Conservation (phyloP, 1,284 basidiomycete species). For the Chalciporus sp. region DNA sequence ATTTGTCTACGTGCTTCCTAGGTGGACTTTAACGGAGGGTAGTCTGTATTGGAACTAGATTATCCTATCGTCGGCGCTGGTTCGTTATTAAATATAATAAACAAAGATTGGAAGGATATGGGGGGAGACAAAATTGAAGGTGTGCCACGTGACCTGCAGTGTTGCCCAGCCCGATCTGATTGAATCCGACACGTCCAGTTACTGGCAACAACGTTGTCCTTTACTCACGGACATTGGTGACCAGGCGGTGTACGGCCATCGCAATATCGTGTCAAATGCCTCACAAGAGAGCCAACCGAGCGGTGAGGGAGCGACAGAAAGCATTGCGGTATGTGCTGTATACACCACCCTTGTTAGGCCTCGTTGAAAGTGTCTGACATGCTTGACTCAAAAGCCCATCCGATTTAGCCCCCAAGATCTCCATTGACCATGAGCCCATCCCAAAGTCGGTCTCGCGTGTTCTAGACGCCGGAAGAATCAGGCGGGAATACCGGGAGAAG, state of each 20-base stretch:
- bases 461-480: conserved; percentile 60
- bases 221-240: background rate
- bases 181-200: background rate
- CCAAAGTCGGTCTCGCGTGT: conserved; percentile 69
- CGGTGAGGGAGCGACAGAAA: conserved; percentile 44
- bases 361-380: conserved; percentile 1
- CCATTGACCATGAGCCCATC: conserved; percentile 53
- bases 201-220: conserved; percentile 20
- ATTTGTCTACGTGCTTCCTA: conserved; percentile 36
- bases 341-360: background rate
- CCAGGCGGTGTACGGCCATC: conserved; percentile 1
- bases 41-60: conserved; percentile 40
- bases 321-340: conserved; percentile 39
- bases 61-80: conserved; percentile 12
- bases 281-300: conserved; percentile 63
- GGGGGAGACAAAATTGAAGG: conserved; percentile 7
- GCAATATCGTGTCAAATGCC: conserved; percentile 50
- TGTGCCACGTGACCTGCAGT: conserved; percentile 21
- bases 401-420: conserved; percentile 48
- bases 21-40: conserved; percentile 40
- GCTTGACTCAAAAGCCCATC: conserved; percentile 41
- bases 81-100: conserved; percentile 4
- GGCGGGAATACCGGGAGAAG: conserved; percentile 55
- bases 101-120: background rate
- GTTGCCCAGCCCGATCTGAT: too few relatives aligned